Percentiles rank a stretch among this genome's conserved stretches.
These are phyloP conservation scores for Starmerella sirachaensis DNA, from an alignment of 805 yeast genomes.

Conservation along the genomic window DNA sequence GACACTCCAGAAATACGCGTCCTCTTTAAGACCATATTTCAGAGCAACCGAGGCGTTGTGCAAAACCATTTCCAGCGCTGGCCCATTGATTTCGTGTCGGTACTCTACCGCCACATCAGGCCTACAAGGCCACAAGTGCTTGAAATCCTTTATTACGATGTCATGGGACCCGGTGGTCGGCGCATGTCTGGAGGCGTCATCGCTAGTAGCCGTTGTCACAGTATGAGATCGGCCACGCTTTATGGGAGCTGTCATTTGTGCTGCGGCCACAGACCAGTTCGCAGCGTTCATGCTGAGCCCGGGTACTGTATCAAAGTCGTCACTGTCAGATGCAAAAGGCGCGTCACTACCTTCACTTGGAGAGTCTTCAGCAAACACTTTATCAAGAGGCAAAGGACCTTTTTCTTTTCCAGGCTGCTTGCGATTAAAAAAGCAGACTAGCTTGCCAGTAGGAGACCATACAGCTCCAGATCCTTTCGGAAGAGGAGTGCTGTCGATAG, in stretches of 20 bases:
- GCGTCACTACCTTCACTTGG: slow-evolving; percentile 10
- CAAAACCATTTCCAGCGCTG: slow-evolving; percentile 49
- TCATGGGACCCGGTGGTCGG: not conserved
- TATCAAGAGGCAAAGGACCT: slow-evolving; percentile 21
- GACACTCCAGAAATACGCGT: slow-evolving; percentile 63
- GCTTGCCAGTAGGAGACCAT: slow-evolving; percentile 68
- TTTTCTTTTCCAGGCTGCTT: slow-evolving; percentile 6
- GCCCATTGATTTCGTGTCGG: slow-evolving; percentile 28
- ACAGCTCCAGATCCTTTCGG: slow-evolving; percentile 90
- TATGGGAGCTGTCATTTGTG: slow-evolving; percentile 7
- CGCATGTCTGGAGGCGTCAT: not conserved
- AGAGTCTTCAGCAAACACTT: slow-evolving; percentile 21
- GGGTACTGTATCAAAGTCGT: slow-evolving; percentile 16
- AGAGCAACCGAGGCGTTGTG: slow-evolving; percentile 64
- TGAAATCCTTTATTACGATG: slow-evolving; percentile 34
- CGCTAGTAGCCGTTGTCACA: not conserved
- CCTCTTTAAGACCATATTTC: slow-evolving; percentile 45
- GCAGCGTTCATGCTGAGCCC: slow-evolving; percentile 1
- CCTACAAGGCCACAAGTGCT: slow-evolving; percentile 62
- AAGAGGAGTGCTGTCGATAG: slow-evolving; percentile 70
- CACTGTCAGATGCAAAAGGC: slow-evolving; percentile 19
- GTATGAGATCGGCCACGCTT: slow-evolving; percentile 2
- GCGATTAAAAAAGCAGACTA: slow-evolving; percentile 68
- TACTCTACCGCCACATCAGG: slow-evolving; percentile 42
- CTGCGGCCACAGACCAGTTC: slow-evolving; percentile 18